Conservation (phyloP, 2,329 filamentous ascomycete species). For the Fusarium virguliforme region DNA sequence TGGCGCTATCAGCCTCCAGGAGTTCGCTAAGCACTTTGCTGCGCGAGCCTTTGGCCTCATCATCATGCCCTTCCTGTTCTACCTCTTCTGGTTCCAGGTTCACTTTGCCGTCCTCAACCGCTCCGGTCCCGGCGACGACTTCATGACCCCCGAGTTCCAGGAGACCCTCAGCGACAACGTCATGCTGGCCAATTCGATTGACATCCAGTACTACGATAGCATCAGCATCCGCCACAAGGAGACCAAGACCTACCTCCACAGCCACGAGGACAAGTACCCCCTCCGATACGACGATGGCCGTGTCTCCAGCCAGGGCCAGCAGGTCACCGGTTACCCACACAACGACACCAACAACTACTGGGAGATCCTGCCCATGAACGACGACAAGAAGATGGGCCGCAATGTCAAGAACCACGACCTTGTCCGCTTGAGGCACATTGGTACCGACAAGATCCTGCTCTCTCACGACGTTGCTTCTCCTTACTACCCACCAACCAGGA, state of each 20-base stretch:
- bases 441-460: slow-evolving; percentile 87
- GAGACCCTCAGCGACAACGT: slow-evolving; percentile 95
- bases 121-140: slow-evolving; percentile 96
- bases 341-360: slow-evolving; percentile 99
- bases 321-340: slow-evolving; percentile 97
- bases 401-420: slow-evolving; percentile 87
- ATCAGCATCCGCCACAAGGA: slow-evolving; percentile 96
- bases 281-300: slow-evolving; percentile 97
- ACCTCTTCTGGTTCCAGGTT: slow-evolving; percentile 99
- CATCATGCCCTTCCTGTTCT: slow-evolving; percentile 94
- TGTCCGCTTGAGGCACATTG: slow-evolving; percentile 87
- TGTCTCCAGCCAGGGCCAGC: slow-evolving; percentile 97
- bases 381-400: slow-evolving; percentile 72
- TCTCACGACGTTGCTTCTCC: slow-evolving; percentile 98
- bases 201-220: slow-evolving; percentile 90
- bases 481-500: slow-evolving; percentile 97
- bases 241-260: slow-evolving; percentile 96
- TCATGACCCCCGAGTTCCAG: slow-evolving; percentile 99
- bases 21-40: slow-evolving; percentile 91
- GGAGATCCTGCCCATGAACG: slow-evolving; percentile 85
- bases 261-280: slow-evolving; percentile 89
- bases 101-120: slow-evolving; percentile 91
- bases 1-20: slow-evolving; percentile 83
- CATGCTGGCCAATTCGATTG: slow-evolving; percentile 89
- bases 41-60: slow-evolving; percentile 91